Percentiles rank a stretch among this genome's conserved stretches.
phyloP scores from a whole-genome alignment of 768 basidiomycete species.

The Suillus hirtellus region DNA sequence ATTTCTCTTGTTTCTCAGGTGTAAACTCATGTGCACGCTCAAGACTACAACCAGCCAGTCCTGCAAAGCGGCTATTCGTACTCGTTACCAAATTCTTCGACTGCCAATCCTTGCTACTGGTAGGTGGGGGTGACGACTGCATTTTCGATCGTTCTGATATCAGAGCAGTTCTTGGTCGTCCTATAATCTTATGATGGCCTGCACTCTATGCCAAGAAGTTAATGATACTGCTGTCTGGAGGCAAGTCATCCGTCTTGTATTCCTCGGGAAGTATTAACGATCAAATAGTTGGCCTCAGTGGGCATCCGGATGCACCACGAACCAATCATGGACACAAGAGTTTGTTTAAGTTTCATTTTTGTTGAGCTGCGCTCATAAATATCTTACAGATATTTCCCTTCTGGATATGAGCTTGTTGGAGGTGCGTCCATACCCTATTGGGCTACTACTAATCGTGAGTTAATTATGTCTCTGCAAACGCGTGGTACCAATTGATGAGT shows the following conservation, averaged over 20 bases:
- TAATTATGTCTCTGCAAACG: neutral
- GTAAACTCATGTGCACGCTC: constrained; percentile 1
- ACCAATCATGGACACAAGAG: neutral
- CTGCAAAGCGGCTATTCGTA: constrained; percentile 21
- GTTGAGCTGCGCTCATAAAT: neutral
- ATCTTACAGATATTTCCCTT: constrained; percentile 39
- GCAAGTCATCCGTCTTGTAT: constrained; percentile 30
- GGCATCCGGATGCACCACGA: neutral
- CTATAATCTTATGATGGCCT: constrained; percentile 56
- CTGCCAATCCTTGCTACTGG: constrained; percentile 31
- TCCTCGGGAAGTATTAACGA: neutral
- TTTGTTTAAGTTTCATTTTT: neutral
- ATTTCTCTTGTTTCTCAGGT: neutral
- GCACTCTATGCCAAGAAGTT: constrained; percentile 47
- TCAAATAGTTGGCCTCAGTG: constrained; percentile 25
- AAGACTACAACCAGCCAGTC: constrained; percentile 28
- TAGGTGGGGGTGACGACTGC: constrained; percentile 11
- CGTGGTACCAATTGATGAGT: neutral
- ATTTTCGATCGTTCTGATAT: neutral
- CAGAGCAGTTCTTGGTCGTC: constrained; percentile 51
- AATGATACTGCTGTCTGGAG: constrained; percentile 17
- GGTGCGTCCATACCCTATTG: constrained; percentile 46
- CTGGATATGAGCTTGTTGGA: constrained; percentile 31
- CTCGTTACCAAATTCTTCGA: constrained; percentile 24
- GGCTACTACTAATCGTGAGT: constrained; percentile 49